phyloP scores from a whole-genome alignment of 202 grass and related monocot species.

The Zizania palustris region DNA sequence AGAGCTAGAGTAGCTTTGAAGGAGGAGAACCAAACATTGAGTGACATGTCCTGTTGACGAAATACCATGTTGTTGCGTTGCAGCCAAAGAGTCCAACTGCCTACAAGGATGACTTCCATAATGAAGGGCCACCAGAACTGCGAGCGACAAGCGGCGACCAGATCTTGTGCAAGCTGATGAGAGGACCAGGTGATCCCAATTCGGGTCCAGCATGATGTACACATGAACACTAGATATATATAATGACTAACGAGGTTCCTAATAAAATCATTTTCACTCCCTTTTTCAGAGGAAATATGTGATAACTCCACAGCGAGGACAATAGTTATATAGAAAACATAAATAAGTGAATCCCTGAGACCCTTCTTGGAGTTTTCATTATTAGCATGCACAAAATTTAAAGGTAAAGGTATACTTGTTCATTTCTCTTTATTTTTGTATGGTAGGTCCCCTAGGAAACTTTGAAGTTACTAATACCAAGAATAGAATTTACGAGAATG shows the following conservation, averaged over 20 bases:
- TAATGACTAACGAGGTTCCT: not conserved
- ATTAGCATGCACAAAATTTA: not conserved
- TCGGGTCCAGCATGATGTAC: too few relatives aligned
- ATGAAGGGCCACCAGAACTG: too few relatives aligned
- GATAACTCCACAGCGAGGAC: constrained; percentile 3
- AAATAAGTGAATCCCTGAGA: not conserved
- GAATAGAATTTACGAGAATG: constrained; percentile 1
- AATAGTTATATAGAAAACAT: not conserved
- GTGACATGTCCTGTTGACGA: too few relatives aligned
- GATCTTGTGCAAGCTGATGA: too few relatives aligned
- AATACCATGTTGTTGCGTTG: too few relatives aligned
- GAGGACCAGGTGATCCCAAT: too few relatives aligned
- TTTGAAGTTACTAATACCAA: not conserved
- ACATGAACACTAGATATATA: constrained; percentile 12
- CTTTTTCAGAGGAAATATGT: constrained; percentile 11
- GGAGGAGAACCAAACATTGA: too few relatives aligned
- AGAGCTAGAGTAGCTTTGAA: too few relatives aligned
- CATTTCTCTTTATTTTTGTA: constrained; percentile 7
- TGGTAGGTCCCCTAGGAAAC: constrained; percentile 8
- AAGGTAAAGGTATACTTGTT: not conserved
- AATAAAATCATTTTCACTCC: not conserved
- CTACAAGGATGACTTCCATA: too few relatives aligned
- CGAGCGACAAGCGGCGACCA: too few relatives aligned
- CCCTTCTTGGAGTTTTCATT: not conserved
- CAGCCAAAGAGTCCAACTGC: too few relatives aligned